These are phyloP conservation scores for Stemphylium vesicarium DNA, from an alignment of 2,329 filamentous ascomycete genomes.

Conservation along the genomic window DNA sequence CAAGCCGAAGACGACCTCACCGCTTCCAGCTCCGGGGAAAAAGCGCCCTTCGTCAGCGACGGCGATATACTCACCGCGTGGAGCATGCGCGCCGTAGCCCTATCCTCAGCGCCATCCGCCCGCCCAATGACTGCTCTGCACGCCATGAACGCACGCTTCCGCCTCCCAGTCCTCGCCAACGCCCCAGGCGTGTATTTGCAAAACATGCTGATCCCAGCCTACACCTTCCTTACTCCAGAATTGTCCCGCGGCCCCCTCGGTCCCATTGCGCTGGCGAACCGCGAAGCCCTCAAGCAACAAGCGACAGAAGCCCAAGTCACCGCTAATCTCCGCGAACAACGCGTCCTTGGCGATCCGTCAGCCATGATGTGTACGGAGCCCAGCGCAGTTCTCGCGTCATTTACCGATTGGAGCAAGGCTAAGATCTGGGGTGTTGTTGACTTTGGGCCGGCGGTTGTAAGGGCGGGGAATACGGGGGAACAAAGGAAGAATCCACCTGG, in stretches of 20 bases:
- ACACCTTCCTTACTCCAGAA: slow-evolving; percentile 16
- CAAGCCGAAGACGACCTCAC: slow-evolving; percentile 40
- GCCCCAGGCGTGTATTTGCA: slow-evolving; percentile 25
- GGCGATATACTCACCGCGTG: slow-evolving; percentile 36
- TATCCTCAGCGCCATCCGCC: slow-evolving; percentile 27
- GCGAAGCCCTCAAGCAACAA: slow-evolving; percentile 20
- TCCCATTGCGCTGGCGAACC: slow-evolving; percentile 21
- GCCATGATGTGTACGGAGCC: slow-evolving; percentile 18
- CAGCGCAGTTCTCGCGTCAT: slow-evolving; percentile 17
- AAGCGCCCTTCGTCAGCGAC: slow-evolving; percentile 26
- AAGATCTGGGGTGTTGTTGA: slow-evolving; percentile 27
- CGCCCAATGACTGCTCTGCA: slow-evolving; percentile 49
- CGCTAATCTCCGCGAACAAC: slow-evolving; percentile 27
- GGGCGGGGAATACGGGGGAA: not conserved
- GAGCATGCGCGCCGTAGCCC: slow-evolving; percentile 31
- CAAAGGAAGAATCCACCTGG: slow-evolving; percentile 19
- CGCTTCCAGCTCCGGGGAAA: slow-evolving; percentile 5
- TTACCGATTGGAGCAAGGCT: slow-evolving; percentile 24
- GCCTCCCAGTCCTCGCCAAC: slow-evolving; percentile 22
- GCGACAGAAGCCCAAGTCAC: slow-evolving; percentile 25
- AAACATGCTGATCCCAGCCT: slow-evolving; percentile 22
- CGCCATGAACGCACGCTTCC: slow-evolving; percentile 51
- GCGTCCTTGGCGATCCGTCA: slow-evolving; percentile 24
- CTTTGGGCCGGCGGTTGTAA: slow-evolving; percentile 21
- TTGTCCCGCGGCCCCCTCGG: slow-evolving; percentile 20